A percentile compares a stretch with the other conserved stretches of the same genome.
Evolutionary conservation across 2,329 filamentous ascomycete genomes (phyloP).

Genomic region (Cordyceps militaris): DNA sequence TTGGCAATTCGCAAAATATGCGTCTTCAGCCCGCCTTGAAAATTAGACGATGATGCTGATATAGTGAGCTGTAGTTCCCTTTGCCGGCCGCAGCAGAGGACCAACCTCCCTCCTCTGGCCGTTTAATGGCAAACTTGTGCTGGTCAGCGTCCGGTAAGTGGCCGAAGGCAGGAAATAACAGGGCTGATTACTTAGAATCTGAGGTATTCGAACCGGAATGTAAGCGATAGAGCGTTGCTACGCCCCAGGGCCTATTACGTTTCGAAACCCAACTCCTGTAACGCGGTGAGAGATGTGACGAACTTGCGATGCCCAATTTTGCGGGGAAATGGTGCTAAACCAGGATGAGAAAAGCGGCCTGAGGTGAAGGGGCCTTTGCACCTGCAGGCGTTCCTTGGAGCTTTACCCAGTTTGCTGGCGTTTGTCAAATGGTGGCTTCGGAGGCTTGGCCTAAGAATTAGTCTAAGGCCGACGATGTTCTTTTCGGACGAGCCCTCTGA

Average conservation of each 20-base stretch:
- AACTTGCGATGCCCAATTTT: conserved; percentile 3
- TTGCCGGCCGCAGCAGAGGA: too few relatives aligned
- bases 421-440: not conserved
- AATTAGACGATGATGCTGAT: too few relatives aligned
- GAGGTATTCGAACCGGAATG: not conserved
- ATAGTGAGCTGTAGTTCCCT: too few relatives aligned
- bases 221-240: not conserved
- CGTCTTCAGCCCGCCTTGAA: too few relatives aligned
- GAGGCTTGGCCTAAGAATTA: not conserved
- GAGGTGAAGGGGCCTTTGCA: not conserved
- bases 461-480: not conserved
- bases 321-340: conserved; percentile 7
- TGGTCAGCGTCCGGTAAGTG: not conserved
- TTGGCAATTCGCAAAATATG: not conserved
- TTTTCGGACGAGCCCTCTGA: not conserved
- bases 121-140: too few relatives aligned
- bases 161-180: not conserved
- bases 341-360: conserved; percentile 1
- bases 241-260: conserved; percentile 1
- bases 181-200: not conserved
- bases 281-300: conserved; percentile 8
- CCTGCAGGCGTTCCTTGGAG: not conserved
- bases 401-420: not conserved
- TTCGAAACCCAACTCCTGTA: not conserved
- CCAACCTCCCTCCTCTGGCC: too few relatives aligned